A percentile compares a stretch with the other conserved stretches of the same genome.
These are phyloP conservation scores for Alternaria rosae DNA, from an alignment of 2,329 filamentous ascomycete species.

Conservation along the genomic window DNA sequence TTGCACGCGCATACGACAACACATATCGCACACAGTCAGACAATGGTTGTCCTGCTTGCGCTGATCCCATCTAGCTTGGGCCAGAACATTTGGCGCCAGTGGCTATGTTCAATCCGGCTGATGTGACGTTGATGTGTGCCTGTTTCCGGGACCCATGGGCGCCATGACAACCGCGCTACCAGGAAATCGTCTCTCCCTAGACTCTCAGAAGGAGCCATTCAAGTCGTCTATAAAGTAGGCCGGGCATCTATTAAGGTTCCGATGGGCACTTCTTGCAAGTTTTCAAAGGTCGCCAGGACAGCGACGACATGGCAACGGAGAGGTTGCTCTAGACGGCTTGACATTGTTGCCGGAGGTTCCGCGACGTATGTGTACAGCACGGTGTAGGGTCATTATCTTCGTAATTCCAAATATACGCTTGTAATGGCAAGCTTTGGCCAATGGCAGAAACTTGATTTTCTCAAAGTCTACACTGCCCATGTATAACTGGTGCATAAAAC, in stretches of 20 bases:
- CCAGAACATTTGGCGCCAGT: conserved; percentile 19
- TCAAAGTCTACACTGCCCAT: neutral
- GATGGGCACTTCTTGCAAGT: neutral
- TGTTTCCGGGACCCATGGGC: conserved; percentile 4
- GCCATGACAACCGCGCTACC: conserved; percentile 21
- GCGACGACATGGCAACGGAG: neutral
- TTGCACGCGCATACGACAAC: neutral
- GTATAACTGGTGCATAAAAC: neutral
- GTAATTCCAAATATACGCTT: neutral
- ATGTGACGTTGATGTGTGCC: conserved; percentile 25
- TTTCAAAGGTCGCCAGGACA: neutral
- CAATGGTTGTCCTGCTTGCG: conserved; percentile 1
- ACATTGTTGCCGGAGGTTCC: neutral
- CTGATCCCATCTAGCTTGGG: neutral
- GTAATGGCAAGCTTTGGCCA: conserved; percentile 3
- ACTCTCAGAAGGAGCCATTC: neutral
- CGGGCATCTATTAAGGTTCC: neutral
- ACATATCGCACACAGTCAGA: neutral
- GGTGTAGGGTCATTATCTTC: neutral
- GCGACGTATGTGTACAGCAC: neutral
- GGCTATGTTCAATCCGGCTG: conserved; percentile 9
- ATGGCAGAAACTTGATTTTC: conserved; percentile 4
- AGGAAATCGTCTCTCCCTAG: neutral
- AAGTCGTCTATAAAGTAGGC: neutral
- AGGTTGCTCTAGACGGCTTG: neutral